Evolutionary conservation across 495 filamentous ascomycete species (phyloP).

Genomic region (Aspergillus incahuasiensis): DNA sequence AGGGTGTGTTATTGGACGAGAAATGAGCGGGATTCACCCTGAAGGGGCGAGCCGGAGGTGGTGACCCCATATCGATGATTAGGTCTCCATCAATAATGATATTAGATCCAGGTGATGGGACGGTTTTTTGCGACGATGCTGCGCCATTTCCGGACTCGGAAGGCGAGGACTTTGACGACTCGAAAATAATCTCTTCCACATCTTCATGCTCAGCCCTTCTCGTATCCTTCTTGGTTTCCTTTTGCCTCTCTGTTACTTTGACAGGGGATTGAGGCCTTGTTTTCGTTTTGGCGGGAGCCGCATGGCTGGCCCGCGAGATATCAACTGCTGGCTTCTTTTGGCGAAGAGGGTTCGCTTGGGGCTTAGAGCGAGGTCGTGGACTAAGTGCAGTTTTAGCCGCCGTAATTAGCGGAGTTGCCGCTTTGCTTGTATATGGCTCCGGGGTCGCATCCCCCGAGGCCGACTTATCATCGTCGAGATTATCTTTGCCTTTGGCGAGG

Average conservation of each 20-base stretch:
- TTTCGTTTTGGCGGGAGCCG: slow-evolving; percentile 15
- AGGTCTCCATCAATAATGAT: slow-evolving; percentile 47
- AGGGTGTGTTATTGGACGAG: slow-evolving; percentile 37
- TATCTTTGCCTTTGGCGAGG: slow-evolving; percentile 36
- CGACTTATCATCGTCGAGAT: slow-evolving; percentile 33
- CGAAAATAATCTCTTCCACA: slow-evolving; percentile 19
- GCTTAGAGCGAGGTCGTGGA: slow-evolving; percentile 28
- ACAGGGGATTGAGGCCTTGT: slow-evolving; percentile 10
- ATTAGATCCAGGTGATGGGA: slow-evolving; percentile 38
- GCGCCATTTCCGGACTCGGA: slow-evolving; percentile 33
- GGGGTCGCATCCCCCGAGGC: slow-evolving; percentile 35
- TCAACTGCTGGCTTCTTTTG: slow-evolving; percentile 28
- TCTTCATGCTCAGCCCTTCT: slow-evolving; percentile 3
- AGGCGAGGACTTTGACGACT: slow-evolving; percentile 22
- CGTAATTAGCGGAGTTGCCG: slow-evolving; percentile 29
- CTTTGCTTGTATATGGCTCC: slow-evolving; percentile 34
- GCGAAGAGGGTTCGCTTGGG: slow-evolving; percentile 34
- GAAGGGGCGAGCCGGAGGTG: slow-evolving; percentile 34
- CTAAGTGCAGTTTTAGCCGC: slow-evolving; percentile 26
- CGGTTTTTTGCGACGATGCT: slow-evolving; percentile 29
- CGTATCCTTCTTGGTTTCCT: not conserved
- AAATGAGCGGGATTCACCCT: slow-evolving; percentile 41
- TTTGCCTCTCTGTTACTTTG: slow-evolving; percentile 1
- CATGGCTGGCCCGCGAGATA: slow-evolving; percentile 7
- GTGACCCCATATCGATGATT: slow-evolving; percentile 50